Percentiles rank a stretch among this genome's conserved stretches.
These are phyloP conservation scores for Vararia minispora DNA, from an alignment of 768 basidiomycete species.

Conservation along the genomic window DNA sequence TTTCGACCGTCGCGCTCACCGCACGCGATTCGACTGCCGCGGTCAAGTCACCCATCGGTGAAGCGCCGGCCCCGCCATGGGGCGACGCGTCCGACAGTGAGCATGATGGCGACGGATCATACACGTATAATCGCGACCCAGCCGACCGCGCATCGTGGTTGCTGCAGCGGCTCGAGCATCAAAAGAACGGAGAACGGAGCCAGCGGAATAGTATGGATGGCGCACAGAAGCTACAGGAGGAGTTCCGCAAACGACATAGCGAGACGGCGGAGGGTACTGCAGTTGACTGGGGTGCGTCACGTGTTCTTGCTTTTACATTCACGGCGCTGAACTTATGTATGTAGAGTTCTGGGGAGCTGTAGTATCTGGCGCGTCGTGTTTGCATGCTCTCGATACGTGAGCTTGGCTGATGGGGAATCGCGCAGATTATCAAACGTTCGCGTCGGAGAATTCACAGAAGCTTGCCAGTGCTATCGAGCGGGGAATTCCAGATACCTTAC, in stretches of 20 bases:
- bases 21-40: conserved; percentile 20
- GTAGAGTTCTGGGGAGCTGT: conserved; percentile 93
- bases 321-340: conserved; percentile 5
- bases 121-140: conserved; percentile 39
- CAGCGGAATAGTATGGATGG: conserved; percentile 47
- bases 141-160: conserved; percentile 42
- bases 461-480: conserved; percentile 84
- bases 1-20: conserved; percentile 39
- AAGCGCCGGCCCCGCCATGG: conserved; percentile 16
- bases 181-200: conserved; percentile 29
- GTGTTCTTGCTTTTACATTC: not conserved
- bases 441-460: conserved; percentile 63
- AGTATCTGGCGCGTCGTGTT: conserved; percentile 53
- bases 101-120: conserved; percentile 3
- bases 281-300: conserved; percentile 68
- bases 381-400: conserved; percentile 1
- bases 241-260: conserved; percentile 58
- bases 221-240: conserved; percentile 63
- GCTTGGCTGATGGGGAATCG: conserved; percentile 4
- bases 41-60: conserved; percentile 16
- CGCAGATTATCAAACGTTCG: conserved; percentile 81
- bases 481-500: conserved; percentile 79
- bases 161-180: conserved; percentile 39
- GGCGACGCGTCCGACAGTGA: conserved; percentile 15
- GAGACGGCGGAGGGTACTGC: conserved; percentile 25